Evolutionary conservation across 805 yeast species (phyloP), one percentile per base, ranked within the genome.

Genomic region (Grigorovia humatica): DNA sequence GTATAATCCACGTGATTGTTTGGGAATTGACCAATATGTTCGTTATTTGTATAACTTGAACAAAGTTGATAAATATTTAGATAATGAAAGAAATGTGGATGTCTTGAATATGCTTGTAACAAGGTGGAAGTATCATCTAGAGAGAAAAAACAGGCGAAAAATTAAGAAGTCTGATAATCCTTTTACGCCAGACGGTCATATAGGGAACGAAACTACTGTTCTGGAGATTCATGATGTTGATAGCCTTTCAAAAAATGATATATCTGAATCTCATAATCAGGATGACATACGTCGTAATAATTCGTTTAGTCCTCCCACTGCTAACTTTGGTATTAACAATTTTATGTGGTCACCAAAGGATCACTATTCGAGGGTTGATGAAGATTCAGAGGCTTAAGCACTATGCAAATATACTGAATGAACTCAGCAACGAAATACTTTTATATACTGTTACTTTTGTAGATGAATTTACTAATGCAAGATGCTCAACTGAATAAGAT

Each of bases 1-100:
- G 46, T 86, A 88, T 70, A 84, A 87, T 56, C 83, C 87, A 19
- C 81, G 84, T 48, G 82, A 82, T 55, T 87, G 95, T 65, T 72
- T 88, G 55, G 83, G 83, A 48, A 73, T 85, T 62, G 82, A 81
- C 55, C 88, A 85, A 55, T 85, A 79, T 62, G 74, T 85, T 57
- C 84, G 82, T 51, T 70, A 87, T 54, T 70, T 83, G 45, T 76
- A 82, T 51, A 68, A 80, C 19, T 62, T 78, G 44, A 81, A 80
- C 57, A 80, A 77, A 55, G 77, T 85, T 40, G 78, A 79, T 46
- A 76, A 75, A 53, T 63, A 62, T 47, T 47, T 71, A 47, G 61
- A 60, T 17, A 61, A 62, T 48, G 65, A 69, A 52, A 64, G 63
- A 40, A 61, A 62, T 20, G 57, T 69, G 9, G 72, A 65, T 27